Evolutionary conservation across 208 protist species (phyloP).

Genomic region (Naegleria gruberi): DNA sequence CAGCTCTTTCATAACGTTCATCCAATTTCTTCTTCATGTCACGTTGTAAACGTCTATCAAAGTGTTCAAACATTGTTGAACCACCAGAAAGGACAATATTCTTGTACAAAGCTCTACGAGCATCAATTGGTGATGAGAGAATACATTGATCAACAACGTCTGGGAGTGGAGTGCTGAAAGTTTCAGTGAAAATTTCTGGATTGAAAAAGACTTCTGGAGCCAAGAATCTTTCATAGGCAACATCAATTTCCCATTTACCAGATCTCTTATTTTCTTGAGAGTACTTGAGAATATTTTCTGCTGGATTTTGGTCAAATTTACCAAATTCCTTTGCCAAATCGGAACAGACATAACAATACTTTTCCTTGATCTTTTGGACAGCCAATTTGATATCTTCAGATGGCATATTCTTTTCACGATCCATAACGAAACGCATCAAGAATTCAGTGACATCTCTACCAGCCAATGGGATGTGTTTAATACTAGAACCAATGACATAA

Average conservation of each 20-base stretch:
- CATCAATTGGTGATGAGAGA: conserved; percentile 92
- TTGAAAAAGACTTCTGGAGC: conserved; percentile 96
- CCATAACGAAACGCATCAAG: conserved; percentile 78
- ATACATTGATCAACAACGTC: conserved; percentile 77
- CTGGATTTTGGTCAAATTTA: conserved; percentile 76
- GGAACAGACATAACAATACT: conserved; percentile 80
- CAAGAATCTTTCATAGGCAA: conserved; percentile 94
- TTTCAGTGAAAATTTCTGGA: conserved; percentile 85
- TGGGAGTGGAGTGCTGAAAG: conserved; percentile 81
- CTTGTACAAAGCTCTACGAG: conserved; percentile 77
- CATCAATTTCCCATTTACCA: conserved; percentile 59
- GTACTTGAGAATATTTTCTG: conserved; percentile 66
- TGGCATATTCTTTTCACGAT: conserved; percentile 67
- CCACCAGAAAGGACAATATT: conserved; percentile 97
- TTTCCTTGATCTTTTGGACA: conserved; percentile 85
- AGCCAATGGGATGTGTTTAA: conserved; percentile 91
- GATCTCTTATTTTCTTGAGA: neutral
- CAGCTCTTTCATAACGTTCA: conserved; percentile 37
- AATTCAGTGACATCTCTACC: conserved; percentile 91
- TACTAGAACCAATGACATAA: conserved; percentile 86
- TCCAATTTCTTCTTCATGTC: conserved; percentile 60
- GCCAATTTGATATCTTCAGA: conserved; percentile 72
- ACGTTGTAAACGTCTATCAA: conserved; percentile 52
- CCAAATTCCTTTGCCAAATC: conserved; percentile 78
- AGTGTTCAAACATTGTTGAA: conserved; percentile 91